Percentiles rank a stretch among this genome's conserved stretches.
Evolutionary conservation across 305 asterid genomes (phyloP).

Genomic region (Solanum hybrid): DNA sequence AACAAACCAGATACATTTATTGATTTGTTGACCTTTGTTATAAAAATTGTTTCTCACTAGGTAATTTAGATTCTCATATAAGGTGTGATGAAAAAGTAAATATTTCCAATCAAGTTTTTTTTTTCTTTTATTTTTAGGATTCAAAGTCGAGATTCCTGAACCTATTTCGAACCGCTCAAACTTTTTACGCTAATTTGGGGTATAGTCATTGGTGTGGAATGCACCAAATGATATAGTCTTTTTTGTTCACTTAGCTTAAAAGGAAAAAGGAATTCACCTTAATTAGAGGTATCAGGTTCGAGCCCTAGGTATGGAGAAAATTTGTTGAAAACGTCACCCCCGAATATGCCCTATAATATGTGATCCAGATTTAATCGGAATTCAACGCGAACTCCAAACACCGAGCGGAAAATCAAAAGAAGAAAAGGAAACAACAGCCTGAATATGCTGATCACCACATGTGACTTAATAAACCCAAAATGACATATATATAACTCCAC

Average conservation of each 20-base stretch:
- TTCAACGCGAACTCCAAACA: too few species aligned
- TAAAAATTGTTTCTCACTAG: background rate
- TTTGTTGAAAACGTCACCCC: rapidly evolving
- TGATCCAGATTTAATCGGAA: rapidly evolving
- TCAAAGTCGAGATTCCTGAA: background rate
- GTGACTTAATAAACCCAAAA: background rate
- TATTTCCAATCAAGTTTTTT: background rate
- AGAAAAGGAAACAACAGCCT: background rate
- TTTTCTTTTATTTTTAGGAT: background rate
- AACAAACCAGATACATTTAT: background rate
- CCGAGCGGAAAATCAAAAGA: too few species aligned
- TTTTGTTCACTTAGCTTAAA: background rate
- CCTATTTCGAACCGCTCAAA: background rate
- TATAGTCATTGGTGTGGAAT: background rate
- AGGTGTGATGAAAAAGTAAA: background rate
- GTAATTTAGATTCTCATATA: background rate
- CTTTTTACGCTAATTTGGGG: background rate
- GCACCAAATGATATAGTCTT: background rate
- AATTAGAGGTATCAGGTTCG: too few species aligned
- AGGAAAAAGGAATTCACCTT: background rate
- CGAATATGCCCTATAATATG: background rate
- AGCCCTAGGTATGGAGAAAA: too few species aligned
- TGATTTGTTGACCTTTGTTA: background rate
- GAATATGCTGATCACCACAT: background rate
- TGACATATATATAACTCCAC: background rate